Evolutionary conservation across 805 yeast genomes (phyloP).

Genomic region (Saccharomycopsis capsularis): DNA sequence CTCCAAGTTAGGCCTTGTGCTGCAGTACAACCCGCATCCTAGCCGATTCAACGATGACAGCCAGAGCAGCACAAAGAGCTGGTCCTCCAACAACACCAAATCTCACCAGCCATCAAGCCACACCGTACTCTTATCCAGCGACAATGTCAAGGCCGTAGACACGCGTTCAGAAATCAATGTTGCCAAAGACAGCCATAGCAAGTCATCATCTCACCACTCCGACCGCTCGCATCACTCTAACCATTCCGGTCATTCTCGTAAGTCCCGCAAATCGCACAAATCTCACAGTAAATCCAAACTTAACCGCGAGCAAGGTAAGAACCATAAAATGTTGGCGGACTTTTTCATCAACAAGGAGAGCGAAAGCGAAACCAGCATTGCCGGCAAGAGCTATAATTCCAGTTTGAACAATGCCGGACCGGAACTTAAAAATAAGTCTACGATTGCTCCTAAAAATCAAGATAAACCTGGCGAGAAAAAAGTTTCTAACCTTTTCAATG

Average conservation of each 20-base stretch:
- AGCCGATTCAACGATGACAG: background rate
- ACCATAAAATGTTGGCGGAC: background rate
- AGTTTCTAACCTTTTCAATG: background rate
- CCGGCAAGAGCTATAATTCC: background rate
- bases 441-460: background rate
- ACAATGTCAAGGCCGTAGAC: slow-evolving; percentile 8
- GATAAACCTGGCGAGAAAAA: background rate
- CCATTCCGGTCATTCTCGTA: too few species aligned
- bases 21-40: too few species aligned
- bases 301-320: too few species aligned
- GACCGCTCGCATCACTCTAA: too few species aligned
- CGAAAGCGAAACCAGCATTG: background rate
- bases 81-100: background rate
- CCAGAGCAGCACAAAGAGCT: background rate
- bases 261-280: too few species aligned
- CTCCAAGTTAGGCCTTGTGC: too few species aligned
- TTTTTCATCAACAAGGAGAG: background rate
- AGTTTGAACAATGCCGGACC: background rate
- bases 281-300: background rate
- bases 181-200: background rate
- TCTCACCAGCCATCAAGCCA: too few species aligned
- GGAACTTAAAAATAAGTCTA: background rate
- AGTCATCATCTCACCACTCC: background rate
- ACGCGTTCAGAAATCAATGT: slow-evolving; percentile 10
- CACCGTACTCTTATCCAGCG: background rate